phyloP scores from a whole-genome alignment of 2,329 filamentous ascomycete species.

The Ophiostoma perfectum region DNA sequence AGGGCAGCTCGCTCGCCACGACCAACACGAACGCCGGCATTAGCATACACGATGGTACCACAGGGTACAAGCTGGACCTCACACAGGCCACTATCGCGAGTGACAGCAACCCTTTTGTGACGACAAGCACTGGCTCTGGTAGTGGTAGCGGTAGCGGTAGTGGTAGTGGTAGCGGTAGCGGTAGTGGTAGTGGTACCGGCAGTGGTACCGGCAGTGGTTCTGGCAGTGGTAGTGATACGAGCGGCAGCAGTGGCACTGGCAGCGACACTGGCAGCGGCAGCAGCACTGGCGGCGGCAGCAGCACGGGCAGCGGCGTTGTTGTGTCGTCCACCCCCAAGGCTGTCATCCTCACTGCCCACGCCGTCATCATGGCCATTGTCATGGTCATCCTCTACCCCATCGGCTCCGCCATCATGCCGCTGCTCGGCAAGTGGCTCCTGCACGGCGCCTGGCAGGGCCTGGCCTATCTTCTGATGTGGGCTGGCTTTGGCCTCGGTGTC shows the following conservation, averaged over 20 bases:
- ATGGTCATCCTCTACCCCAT: constrained; percentile 56
- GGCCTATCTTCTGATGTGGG: constrained; percentile 54
- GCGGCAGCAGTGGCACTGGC: constrained; percentile 16
- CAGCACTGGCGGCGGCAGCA: background rate
- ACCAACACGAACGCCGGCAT: constrained; percentile 39
- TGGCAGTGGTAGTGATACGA: constrained; percentile 2
- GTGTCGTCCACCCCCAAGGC: background rate
- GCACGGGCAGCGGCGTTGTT: background rate
- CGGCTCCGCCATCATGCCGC: constrained; percentile 55
- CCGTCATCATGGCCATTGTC: constrained; percentile 56
- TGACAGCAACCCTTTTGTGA: constrained; percentile 50
- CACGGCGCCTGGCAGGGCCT: constrained; percentile 54
- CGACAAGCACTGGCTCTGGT: constrained; percentile 19
- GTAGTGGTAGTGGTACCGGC: constrained; percentile 20
- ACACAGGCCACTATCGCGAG: constrained; percentile 41
- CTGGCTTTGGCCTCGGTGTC: constrained; percentile 54
- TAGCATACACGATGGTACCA: constrained; percentile 42
- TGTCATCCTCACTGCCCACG: constrained; percentile 43
- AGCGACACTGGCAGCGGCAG: constrained; percentile 14
- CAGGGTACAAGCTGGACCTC: constrained; percentile 46
- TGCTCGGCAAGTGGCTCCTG: constrained; percentile 52
- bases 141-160: constrained; percentile 20
- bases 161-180: background rate
- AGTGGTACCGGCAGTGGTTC: constrained; percentile 9
- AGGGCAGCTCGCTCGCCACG: constrained; percentile 42